Evolutionary conservation across 2,329 filamentous ascomycete genomes (phyloP).

Genomic region (Neofusicoccum cordaticola): DNA sequence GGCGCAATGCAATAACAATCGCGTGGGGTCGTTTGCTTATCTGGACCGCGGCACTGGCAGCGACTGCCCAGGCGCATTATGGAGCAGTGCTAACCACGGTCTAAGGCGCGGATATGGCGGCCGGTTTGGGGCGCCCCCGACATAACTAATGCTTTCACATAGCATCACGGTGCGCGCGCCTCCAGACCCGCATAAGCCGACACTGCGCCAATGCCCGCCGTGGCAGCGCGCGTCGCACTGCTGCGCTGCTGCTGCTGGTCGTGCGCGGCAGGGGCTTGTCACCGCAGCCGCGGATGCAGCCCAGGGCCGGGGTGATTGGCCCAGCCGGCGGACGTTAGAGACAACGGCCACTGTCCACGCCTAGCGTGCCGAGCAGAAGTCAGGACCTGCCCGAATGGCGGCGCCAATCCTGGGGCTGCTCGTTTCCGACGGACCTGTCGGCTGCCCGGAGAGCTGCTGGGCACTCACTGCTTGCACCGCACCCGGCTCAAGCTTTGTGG

Average conservation of each 20-base stretch:
- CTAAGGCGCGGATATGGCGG: no score
- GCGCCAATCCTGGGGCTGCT: not conserved
- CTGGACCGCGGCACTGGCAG: not conserved
- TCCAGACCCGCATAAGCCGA: not conserved
- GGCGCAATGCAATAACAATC: not conserved
- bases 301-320: not conserved
- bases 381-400: slow-evolving; percentile 2
- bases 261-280: not conserved
- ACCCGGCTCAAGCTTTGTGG: not conserved
- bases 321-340: not conserved
- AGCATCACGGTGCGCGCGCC: not conserved
- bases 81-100: not conserved
- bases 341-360: not conserved
- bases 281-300: not conserved
- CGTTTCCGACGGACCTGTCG: not conserved
- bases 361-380: not conserved
- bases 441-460: not conserved
- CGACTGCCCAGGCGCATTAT: not conserved
- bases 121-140: not conserved
- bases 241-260: not conserved
- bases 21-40: slow-evolving; percentile 11
- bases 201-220: not conserved
- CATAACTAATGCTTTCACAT: slow-evolving; percentile 14
- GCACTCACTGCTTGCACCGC: not conserved
- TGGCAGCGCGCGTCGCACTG: not conserved